Conservation (phyloP, 192 early-diverging fungal species). For the Radiomyces spectabilis region DNA sequence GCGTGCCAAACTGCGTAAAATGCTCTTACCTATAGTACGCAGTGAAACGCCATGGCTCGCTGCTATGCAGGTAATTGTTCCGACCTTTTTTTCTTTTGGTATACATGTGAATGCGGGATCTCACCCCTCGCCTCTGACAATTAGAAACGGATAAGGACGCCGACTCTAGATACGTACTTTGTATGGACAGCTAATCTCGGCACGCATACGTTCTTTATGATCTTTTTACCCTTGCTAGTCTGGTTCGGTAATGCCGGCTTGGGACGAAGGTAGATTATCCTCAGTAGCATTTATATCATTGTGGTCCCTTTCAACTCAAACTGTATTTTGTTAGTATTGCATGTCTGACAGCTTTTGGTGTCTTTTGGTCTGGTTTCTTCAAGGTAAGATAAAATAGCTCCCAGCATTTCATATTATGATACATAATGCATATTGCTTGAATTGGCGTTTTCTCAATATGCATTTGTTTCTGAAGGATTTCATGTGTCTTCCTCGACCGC, state of each 20-base stretch:
- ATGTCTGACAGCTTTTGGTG: constrained; percentile 38
- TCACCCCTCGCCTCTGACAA: background rate
- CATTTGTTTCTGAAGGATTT: constrained; percentile 63
- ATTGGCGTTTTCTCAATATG: no score
- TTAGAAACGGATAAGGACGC: constrained; percentile 36
- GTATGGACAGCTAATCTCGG: constrained; percentile 70
- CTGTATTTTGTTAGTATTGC: constrained; percentile 5
- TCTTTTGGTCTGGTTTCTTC: constrained; percentile 51
- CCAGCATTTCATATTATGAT: no score
- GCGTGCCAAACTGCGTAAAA: constrained; percentile 32
- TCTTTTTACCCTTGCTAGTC: constrained; percentile 72
- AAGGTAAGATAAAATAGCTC: constrained; percentile 41
- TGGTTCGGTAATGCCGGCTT: constrained; percentile 68
- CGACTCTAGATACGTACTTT: constrained; percentile 57
- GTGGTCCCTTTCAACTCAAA: background rate
- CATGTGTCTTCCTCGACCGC: constrained; percentile 78
- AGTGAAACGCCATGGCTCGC: constrained; percentile 39
- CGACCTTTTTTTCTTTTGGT: no score
- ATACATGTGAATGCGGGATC: no score
- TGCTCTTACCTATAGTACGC: constrained; percentile 35
- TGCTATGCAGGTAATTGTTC: constrained; percentile 38
- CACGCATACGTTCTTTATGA: constrained; percentile 83
- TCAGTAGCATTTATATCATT: background rate
- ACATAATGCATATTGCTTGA: no score
- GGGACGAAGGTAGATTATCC: constrained; percentile 40